phyloP scores from a whole-genome alignment of 768 basidiomycete species.

The Daedaleopsis sinensis region DNA sequence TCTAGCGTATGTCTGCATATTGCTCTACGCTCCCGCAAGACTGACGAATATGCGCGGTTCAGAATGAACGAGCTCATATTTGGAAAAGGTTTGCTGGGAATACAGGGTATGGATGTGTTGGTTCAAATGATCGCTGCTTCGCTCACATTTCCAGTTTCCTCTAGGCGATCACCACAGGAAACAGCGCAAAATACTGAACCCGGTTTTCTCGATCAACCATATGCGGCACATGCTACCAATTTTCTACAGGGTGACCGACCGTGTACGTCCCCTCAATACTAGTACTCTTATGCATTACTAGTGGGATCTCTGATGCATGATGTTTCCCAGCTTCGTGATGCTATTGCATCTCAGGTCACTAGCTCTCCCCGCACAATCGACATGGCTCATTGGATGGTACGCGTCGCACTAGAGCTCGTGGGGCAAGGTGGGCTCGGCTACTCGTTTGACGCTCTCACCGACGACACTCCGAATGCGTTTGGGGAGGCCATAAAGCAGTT shows the following conservation, averaged over 20 bases:
- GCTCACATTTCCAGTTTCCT: neutral
- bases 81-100: slow-evolving; percentile 7
- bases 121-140: neutral
- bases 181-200: slow-evolving; percentile 25
- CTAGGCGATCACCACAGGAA: slow-evolving; percentile 23
- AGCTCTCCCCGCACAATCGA: slow-evolving; percentile 12
- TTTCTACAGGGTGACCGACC: slow-evolving; percentile 9
- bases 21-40: neutral
- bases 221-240: slow-evolving; percentile 19
- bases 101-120: neutral
- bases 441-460: slow-evolving; percentile 23
- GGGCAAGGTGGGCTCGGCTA: slow-evolving; percentile 27
- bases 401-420: slow-evolving; percentile 18
- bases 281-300: neutral
- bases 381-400: slow-evolving; percentile 24
- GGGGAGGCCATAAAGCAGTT: slow-evolving; percentile 22
- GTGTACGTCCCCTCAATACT: slow-evolving; percentile 5
- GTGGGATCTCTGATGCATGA: neutral
- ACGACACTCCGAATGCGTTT: slow-evolving; percentile 16
- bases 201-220: slow-evolving; percentile 16
- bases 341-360: slow-evolving; percentile 8
- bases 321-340: slow-evolving; percentile 20
- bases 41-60: neutral
- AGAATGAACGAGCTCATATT: slow-evolving; percentile 4
- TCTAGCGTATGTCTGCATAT: neutral